phyloP scores from a whole-genome alignment of 768 basidiomycete species.

The Mycena leptocephala region DNA sequence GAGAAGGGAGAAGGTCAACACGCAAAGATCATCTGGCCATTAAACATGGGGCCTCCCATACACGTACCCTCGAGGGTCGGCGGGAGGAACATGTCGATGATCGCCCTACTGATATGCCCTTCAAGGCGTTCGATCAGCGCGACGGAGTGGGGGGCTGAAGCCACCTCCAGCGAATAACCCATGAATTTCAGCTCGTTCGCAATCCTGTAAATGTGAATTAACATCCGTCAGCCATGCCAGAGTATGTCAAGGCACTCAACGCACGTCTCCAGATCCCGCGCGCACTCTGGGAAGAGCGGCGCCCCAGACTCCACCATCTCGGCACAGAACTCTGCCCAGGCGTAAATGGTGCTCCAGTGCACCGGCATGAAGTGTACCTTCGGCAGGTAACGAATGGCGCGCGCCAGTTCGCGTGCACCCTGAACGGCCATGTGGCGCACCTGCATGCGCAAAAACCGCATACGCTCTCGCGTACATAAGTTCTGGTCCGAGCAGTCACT shows the following conservation, averaged over 20 bases:
- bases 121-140: constrained; percentile 2
- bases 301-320: constrained; percentile 13
- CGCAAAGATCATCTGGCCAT: too few species aligned
- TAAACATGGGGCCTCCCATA: too few species aligned
- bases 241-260: not conserved
- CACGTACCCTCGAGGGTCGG: not conserved
- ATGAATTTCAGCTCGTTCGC: constrained; percentile 6
- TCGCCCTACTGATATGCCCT: not conserved
- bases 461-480: not conserved
- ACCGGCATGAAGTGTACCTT: constrained; percentile 14
- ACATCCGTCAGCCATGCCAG: not conserved
- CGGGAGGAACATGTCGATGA: not conserved
- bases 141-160: not conserved
- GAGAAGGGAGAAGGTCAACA: too few species aligned
- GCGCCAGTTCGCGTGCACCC: constrained; percentile 1
- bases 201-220: not conserved
- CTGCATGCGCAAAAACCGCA: constrained; percentile 9
- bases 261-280: not conserved
- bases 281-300: not conserved
- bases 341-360: not conserved
- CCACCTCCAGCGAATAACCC: constrained; percentile 15
- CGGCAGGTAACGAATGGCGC: constrained; percentile 13
- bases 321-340: constrained; percentile 24
- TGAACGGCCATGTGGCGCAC: not conserved
- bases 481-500: not conserved